Evolutionary conservation across 2,329 filamentous ascomycete species (phyloP).

Genomic region (Fusarium tricinctum): DNA sequence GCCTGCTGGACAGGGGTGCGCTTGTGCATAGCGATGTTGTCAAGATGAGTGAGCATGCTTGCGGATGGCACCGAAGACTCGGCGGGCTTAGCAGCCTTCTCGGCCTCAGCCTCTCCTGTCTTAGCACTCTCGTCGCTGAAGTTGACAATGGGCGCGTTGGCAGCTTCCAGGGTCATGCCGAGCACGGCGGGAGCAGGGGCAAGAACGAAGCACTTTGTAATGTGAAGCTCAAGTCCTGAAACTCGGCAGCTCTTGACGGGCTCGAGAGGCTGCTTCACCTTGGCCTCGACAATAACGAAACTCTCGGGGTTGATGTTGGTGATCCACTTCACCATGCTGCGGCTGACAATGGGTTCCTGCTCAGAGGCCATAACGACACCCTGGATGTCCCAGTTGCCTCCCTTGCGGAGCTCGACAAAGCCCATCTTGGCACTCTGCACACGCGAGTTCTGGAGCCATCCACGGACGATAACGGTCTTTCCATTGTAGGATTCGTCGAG

Average conservation of each 20-base stretch:
- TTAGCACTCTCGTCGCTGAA: constrained; percentile 70
- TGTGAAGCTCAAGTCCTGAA: constrained; percentile 85
- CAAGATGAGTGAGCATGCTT: constrained; percentile 84
- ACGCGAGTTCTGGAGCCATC: constrained; percentile 87
- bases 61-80: constrained; percentile 72
- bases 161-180: constrained; percentile 69
- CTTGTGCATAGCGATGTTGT: constrained; percentile 94
- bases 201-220: constrained; percentile 86
- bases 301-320: constrained; percentile 82
- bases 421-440: constrained; percentile 92
- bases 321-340: constrained; percentile 90
- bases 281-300: constrained; percentile 84
- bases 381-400: constrained; percentile 83
- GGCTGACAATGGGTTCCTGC: constrained; percentile 59
- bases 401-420: constrained; percentile 87
- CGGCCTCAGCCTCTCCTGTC: constrained; percentile 58
- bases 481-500: constrained; percentile 76
- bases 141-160: constrained; percentile 69
- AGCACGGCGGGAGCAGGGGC: constrained; percentile 71
- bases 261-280: constrained; percentile 84
- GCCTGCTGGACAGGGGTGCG: constrained; percentile 92
- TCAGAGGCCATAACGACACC: constrained; percentile 81
- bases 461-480: constrained; percentile 81
- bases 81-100: constrained; percentile 59
- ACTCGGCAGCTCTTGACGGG: constrained; percentile 90